Conservation (phyloP, 495 filamentous ascomycete genomes). For the Tuber calosporum region DNA sequence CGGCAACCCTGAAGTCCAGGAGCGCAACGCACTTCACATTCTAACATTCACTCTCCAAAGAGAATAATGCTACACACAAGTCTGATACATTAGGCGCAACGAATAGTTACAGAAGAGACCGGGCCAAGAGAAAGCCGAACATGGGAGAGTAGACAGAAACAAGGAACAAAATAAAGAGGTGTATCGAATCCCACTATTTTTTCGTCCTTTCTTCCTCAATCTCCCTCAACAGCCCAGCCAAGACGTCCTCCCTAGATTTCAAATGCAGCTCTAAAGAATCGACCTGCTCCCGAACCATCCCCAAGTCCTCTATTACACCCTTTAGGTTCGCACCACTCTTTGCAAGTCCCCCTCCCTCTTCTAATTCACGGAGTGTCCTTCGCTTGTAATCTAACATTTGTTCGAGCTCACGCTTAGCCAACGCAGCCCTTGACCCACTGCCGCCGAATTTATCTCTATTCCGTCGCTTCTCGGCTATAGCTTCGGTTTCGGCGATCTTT, state of each 20-base stretch:
- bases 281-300: constrained; percentile 68
- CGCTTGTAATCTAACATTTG: constrained; percentile 78
- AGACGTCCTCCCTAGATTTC: constrained; percentile 51
- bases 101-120: neutral
- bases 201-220: constrained; percentile 59
- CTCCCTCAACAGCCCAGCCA: constrained; percentile 53
- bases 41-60: neutral
- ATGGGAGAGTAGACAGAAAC: neutral
- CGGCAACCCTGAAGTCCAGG: neutral
- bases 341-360: constrained; percentile 69
- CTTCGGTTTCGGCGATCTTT: constrained; percentile 70
- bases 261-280: constrained; percentile 62
- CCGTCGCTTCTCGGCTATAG: constrained; percentile 53
- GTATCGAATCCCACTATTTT: constrained; percentile 24
- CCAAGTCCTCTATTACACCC: constrained; percentile 60
- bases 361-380: constrained; percentile 56
- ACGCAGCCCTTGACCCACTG: constrained; percentile 57
- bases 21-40: neutral
- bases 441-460: constrained; percentile 49
- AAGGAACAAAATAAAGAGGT: neutral
- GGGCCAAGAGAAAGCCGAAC: neutral
- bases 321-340: constrained; percentile 55
- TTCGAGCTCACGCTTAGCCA: constrained; percentile 90
- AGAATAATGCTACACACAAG: neutral
- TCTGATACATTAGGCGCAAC: neutral